phyloP scores from a whole-genome alignment of 331 rosid species.

The Malus hybrid region DNA sequence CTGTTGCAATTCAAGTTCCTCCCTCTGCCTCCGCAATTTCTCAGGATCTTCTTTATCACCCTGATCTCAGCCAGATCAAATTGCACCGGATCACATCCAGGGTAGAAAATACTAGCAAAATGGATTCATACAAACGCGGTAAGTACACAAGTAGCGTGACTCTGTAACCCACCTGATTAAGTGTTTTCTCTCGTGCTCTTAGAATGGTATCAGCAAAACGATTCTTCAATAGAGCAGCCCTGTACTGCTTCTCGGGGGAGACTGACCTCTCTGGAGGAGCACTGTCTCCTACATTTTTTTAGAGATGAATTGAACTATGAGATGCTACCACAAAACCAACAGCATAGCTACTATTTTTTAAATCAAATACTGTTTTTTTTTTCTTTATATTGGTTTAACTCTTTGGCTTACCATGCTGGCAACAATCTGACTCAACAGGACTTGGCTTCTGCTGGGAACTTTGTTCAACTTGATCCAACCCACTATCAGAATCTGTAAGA shows the following conservation, averaged over 20 bases:
- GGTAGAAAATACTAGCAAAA: constrained; percentile 4
- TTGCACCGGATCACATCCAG: constrained; percentile 22
- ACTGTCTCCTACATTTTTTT: constrained; percentile 43
- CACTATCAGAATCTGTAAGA: constrained; percentile 49
- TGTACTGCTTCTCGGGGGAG: constrained; percentile 57
- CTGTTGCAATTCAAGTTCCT: constrained; percentile 63
- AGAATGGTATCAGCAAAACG: constrained; percentile 78
- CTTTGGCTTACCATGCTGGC: constrained; percentile 57
- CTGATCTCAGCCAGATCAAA: constrained; percentile 42
- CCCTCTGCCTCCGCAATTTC: constrained; percentile 64
- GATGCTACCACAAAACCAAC: constrained; percentile 8
- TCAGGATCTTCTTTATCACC: constrained; percentile 80
- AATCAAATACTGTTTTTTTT: background rate
- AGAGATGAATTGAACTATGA: constrained; percentile 4
- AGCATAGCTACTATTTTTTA: background rate
- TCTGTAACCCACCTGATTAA: constrained; percentile 44
- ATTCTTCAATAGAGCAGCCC: constrained; percentile 60
- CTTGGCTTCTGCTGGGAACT: constrained; percentile 50
- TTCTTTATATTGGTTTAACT: background rate
- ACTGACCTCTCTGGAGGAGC: constrained; percentile 58
- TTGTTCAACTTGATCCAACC: constrained; percentile 69
- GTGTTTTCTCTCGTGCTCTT: constrained; percentile 78
- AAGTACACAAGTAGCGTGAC: constrained; percentile 11
- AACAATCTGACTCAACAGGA: constrained; percentile 53
- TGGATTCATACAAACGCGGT: background rate